Evolutionary conservation across 306 rosid species (phyloP).

Genomic region (Canavalia ensiformis): DNA sequence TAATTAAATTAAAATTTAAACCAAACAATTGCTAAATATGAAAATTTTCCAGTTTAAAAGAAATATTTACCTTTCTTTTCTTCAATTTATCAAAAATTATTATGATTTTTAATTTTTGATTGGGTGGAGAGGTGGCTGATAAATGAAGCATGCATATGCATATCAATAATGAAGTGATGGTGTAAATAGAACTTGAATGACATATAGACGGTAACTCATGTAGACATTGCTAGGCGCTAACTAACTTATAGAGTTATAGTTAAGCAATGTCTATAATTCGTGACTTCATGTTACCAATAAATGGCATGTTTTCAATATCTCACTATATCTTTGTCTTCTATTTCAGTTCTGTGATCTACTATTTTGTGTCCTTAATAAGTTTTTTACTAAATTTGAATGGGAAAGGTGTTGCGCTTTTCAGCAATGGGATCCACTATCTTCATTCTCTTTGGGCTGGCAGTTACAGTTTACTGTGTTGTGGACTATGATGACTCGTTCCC

Average conservation of each 20-base stretch:
- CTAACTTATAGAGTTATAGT: constrained; percentile 36
- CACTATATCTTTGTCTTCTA: constrained; percentile 30
- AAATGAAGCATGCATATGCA: constrained; percentile 48
- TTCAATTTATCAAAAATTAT: neutral
- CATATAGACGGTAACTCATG: constrained; percentile 64
- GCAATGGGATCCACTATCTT: constrained; percentile 28
- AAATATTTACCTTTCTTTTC: neutral
- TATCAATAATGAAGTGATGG: constrained; percentile 18
- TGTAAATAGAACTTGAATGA: constrained; percentile 56
- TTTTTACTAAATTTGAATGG: constrained; percentile 39
- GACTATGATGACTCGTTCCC: constrained; percentile 48
- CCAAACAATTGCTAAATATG: neutral
- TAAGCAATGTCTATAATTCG: constrained; percentile 28
- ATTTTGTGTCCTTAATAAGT: neutral
- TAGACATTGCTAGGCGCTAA: constrained; percentile 44
- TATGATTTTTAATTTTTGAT: neutral
- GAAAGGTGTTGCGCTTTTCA: constrained; percentile 3
- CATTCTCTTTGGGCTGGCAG: constrained; percentile 46
- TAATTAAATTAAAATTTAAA: neutral
- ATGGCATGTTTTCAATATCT: constrained; percentile 25
- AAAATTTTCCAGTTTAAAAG: no score
- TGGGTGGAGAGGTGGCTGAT: constrained; percentile 25
- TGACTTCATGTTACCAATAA: constrained; percentile 24
- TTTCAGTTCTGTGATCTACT: neutral
- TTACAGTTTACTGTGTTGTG: constrained; percentile 38